phyloP scores from a whole-genome alignment of 1,139 yeast species.

The Martiniozyma asiatica region DNA sequence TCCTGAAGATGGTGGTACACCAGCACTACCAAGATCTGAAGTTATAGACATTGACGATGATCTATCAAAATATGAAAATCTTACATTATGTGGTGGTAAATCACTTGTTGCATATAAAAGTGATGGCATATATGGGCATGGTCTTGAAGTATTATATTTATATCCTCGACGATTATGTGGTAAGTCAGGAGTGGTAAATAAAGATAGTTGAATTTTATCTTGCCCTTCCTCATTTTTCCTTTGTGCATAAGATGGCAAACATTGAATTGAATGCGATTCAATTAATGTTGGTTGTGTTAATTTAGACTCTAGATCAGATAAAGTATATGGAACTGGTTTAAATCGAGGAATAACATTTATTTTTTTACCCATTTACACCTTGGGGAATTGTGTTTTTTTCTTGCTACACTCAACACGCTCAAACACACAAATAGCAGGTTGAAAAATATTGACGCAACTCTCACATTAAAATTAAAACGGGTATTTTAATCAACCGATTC shows the following conservation, averaged over 20 bases:
- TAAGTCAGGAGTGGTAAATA: conserved; percentile 54
- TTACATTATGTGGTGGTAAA: conserved; percentile 49
- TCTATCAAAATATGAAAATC: conserved; percentile 64
- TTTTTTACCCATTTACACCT: conserved; percentile 10
- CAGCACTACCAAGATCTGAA: conserved; percentile 31
- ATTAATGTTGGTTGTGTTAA: conserved; percentile 17
- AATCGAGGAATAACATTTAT: conserved; percentile 19
- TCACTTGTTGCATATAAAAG: conserved; percentile 68
- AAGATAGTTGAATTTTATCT: conserved; percentile 5
- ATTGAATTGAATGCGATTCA: too few species aligned
- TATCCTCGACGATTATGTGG: conserved; percentile 76
- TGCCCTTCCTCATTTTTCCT: conserved; percentile 4
- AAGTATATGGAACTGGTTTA: conserved; percentile 23
- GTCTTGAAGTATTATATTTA: conserved; percentile 69
- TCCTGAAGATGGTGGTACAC: conserved; percentile 42
- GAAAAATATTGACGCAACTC: background rate
- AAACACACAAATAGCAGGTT: too few species aligned
- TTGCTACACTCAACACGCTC: too few species aligned
- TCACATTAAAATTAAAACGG: background rate
- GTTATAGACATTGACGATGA: conserved; percentile 46
- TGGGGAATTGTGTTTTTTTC: too few species aligned
- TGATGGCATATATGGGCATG: conserved; percentile 49
- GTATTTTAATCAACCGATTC: background rate
- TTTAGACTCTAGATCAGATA: conserved; percentile 16
- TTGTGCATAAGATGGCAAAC: conserved; percentile 3